Conservation (phyloP, 2,329 filamentous ascomycete genomes). For the Trichophyton equinum region DNA sequence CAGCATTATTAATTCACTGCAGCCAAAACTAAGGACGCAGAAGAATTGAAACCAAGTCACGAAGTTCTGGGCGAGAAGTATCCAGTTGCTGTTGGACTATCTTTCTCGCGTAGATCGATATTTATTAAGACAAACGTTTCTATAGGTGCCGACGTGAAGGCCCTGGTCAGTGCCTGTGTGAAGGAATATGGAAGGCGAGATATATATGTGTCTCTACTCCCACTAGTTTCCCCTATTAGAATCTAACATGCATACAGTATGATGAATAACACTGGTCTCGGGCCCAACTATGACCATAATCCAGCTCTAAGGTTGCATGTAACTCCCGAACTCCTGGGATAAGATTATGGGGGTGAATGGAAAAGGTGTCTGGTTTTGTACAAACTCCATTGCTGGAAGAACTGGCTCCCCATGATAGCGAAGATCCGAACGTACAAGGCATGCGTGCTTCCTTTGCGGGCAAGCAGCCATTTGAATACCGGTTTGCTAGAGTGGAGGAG, state of each 20-base stretch:
- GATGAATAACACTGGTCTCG: slow-evolving; percentile 42
- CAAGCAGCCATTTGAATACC: slow-evolving; percentile 19
- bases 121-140: slow-evolving; percentile 37
- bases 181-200: slow-evolving; percentile 31
- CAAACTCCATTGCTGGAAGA: slow-evolving; percentile 19
- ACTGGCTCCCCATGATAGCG: slow-evolving; percentile 6
- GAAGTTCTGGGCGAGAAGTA: slow-evolving; percentile 9
- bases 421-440: slow-evolving; percentile 11
- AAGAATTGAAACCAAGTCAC: slow-evolving; percentile 13
- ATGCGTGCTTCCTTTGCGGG: slow-evolving; percentile 9
- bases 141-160: slow-evolving; percentile 25
- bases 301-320: slow-evolving; percentile 33
- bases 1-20: background rate
- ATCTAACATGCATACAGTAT: slow-evolving; percentile 21
- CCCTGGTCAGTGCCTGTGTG: slow-evolving; percentile 26
- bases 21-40: background rate
- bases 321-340: slow-evolving; percentile 37
- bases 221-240: background rate
- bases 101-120: slow-evolving; percentile 15
- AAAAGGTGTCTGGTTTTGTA: slow-evolving; percentile 33
- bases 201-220: slow-evolving; percentile 24
- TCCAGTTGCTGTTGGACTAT: slow-evolving; percentile 1
- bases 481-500: slow-evolving; percentile 22
- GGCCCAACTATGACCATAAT: slow-evolving; percentile 3
- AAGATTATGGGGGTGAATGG: slow-evolving; percentile 26